Conservation (phyloP, 208 protist species). For the Histomonas meleagridis region DNA sequence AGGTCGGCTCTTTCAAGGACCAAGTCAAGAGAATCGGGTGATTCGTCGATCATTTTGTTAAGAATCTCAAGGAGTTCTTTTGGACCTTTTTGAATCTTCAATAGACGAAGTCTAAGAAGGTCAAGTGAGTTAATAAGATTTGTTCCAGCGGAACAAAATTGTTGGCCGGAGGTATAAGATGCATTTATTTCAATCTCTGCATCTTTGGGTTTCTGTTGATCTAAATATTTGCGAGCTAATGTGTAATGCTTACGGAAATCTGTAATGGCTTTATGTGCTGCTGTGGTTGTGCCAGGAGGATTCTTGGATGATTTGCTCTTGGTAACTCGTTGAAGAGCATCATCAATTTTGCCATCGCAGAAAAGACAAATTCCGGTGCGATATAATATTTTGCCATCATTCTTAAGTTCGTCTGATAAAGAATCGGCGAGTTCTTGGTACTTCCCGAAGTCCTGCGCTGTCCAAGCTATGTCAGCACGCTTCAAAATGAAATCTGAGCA, state of each 20-base stretch:
- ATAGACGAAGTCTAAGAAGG: neutral
- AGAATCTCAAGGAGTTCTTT: neutral
- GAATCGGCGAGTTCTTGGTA: neutral
- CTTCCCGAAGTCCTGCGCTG: neutral
- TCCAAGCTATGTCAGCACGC: slow-evolving; percentile 4
- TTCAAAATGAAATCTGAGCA: neutral
- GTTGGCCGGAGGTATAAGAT: neutral
- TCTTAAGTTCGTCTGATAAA: neutral
- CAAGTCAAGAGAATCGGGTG: neutral
- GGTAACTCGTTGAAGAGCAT: neutral
- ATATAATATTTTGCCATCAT: neutral
- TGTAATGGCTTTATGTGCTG: neutral
- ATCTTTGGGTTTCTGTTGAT: neutral
- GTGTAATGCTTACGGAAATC: neutral
- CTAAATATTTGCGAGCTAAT: neutral
- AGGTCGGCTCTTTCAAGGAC: neutral
- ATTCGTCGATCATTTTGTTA: neutral
- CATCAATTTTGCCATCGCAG: neutral
- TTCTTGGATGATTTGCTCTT: neutral
- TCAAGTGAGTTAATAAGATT: neutral
- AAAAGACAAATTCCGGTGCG: neutral
- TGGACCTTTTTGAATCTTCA: neutral
- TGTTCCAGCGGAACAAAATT: neutral
- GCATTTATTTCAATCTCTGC: neutral
- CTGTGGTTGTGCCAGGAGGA: neutral